phyloP scores from a whole-genome alignment of 805 yeast species.

The Starmerella bacillaris region DNA sequence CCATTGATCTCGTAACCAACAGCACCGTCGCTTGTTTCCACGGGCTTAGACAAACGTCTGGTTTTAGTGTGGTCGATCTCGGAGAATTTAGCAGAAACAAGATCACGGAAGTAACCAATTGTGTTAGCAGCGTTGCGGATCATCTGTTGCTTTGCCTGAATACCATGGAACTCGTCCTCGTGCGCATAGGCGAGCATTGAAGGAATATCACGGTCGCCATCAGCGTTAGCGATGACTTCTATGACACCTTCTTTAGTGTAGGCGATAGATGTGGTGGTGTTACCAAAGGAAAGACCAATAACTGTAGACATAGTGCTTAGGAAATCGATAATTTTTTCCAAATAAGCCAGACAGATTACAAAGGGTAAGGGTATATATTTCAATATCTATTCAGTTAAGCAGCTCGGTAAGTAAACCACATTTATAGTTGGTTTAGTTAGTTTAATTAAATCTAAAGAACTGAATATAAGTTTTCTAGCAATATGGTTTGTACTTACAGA shows the following conservation, averaged over 20 bases:
- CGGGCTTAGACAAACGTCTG: constrained; percentile 48
- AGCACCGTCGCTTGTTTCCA: constrained; percentile 38
- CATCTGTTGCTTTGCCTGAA: constrained; percentile 84
- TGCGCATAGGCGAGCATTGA: constrained; percentile 84
- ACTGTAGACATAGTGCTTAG: constrained; percentile 29
- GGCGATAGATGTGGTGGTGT: constrained; percentile 88
- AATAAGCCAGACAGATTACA: no score
- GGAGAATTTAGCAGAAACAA: constrained; percentile 55
- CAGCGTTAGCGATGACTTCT: constrained; percentile 96
- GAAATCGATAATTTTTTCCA: no score
- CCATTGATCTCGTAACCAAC: constrained; percentile 40
- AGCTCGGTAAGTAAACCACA: no score
- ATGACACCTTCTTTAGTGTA: constrained; percentile 67
- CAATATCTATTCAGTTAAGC: no score
- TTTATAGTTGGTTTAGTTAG: no score
- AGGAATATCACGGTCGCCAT: constrained; percentile 95
- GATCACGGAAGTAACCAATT: constrained; percentile 82
- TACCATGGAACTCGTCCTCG: constrained; percentile 91
- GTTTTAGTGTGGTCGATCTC: constrained; percentile 52
- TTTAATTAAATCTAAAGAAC: no score
- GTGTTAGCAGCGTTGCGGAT: constrained; percentile 81
- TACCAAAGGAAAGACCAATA: constrained; percentile 92
- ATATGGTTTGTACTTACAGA: no score
- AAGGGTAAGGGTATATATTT: no score
- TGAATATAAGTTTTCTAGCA: no score